phyloP scores from a whole-genome alignment of 1,284 basidiomycete genomes.

The Agroathelia rolfsii region DNA sequence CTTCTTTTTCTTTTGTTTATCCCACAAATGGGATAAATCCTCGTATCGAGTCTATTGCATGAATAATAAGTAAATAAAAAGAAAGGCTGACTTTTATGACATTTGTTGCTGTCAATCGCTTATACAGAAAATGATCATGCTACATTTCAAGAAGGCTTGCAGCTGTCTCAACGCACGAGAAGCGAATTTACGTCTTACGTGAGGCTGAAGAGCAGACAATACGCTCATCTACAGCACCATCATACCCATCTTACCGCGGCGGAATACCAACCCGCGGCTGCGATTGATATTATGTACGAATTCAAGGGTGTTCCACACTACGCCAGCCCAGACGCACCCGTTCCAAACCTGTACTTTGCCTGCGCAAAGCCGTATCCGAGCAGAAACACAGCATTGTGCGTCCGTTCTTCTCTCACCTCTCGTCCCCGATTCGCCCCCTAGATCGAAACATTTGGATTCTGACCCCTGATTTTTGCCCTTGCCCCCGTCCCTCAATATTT shows the following conservation, averaged over 20 bases:
- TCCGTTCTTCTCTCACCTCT: too few species aligned
- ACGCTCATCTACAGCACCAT: too few species aligned
- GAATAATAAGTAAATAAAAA: too few species aligned
- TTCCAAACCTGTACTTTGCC: constrained; percentile 53
- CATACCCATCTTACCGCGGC: constrained; percentile 4
- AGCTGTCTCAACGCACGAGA: constrained; percentile 37
- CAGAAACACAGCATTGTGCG: constrained; percentile 60
- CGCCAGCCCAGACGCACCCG: constrained; percentile 24
- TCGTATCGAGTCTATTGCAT: too few species aligned
- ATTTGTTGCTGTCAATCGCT: too few species aligned
- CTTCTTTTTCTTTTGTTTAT: too few species aligned
- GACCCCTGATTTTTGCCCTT: constrained; percentile 11
- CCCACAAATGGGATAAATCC: too few species aligned
- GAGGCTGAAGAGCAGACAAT: constrained; percentile 44
- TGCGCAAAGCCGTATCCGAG: constrained; percentile 73
- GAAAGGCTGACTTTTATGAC: too few species aligned
- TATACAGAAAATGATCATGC: constrained; percentile 49
- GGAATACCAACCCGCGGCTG: constrained; percentile 15
- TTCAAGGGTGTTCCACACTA: constrained; percentile 60
- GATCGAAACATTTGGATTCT: too few species aligned
- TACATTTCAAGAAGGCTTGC: constrained; percentile 46
- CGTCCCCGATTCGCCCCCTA: too few species aligned
- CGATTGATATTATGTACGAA: constrained; percentile 59
- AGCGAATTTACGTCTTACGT: constrained; percentile 49
- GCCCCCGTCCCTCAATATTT: constrained; percentile 1